Base-by-base conservation (phyloP, 345 rosid genomes). In the Melaleuca alternifolia region DNA sequence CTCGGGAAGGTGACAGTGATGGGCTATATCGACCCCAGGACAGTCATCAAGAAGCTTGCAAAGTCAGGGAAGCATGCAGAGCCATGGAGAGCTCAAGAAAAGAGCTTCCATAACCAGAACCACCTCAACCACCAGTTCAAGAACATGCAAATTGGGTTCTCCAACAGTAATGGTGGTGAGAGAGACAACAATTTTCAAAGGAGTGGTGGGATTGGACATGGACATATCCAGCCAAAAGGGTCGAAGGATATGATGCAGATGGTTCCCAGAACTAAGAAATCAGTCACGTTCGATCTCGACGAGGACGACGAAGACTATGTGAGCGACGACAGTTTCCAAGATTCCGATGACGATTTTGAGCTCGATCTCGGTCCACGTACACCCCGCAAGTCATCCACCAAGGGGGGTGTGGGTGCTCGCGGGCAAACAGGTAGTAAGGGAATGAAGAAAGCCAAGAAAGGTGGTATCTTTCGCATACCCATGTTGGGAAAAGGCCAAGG, bases 31-130 rank as follows among this genome's bases (percentile, higher is more conserved):
- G 96, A 95, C 90, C 98, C 98, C 26, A 89, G 89, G 10, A 83
- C 89, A 41, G 95, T 98, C 7, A 90, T 98, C 53, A 93, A 89
- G 93, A 95, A 96, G 92, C 96, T 98, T 9, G 92, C 88, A 89
- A 96, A 96, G 85, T 91, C 97, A 20, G 99, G 99, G 48, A 98
- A 96, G 88, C 96, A 94, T 87, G 99, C 98, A 26, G 98, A 96
- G 93, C 85, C 95, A 51, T 89, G 95, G 90, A 96, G 95, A 59
- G 92, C 90, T 41, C 94, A 92, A 16, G 93, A 92, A 86, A 96
- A 95, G 51, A 83, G 89, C 51, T 91, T 88, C 81, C 87, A 90
- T 50, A 82, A 84, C 83, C 93, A 89, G 57, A 89, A 88, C 89
- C 84, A 82, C 26, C 54, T 88, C 88, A 91, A 87, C 91, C 90